Evolutionary conservation across 163 green algal species (phyloP), one percentile per base, ranked within the genome.

Genomic region (Chloroidium sp.): DNA sequence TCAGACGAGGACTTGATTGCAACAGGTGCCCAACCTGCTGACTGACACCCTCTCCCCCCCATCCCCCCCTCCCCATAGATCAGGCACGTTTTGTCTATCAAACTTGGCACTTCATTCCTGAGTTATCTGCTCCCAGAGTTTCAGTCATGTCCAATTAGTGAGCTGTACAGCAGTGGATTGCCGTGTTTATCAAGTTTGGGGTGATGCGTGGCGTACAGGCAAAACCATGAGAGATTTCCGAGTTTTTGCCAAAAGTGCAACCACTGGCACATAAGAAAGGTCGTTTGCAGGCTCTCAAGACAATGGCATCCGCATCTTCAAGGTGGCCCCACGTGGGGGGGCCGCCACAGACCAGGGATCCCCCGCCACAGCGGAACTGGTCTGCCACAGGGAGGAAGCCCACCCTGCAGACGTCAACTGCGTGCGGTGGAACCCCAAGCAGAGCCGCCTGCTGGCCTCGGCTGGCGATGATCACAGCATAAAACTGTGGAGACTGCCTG

Each of bases 361-460:
- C 14, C 68, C 14, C 58, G 67, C 69, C 75, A 62, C 36, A 68
- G 36, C 68, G 59, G 0, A n/a, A 57, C 6, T 89, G 69, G 62
- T 79, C 12, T 67, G 76, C 69, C 82, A n/a, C 58, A 79, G 81
- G 61, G 62, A 76, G 3, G 36, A 82, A n/a, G 89, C 91, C 1
- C 93, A 97, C 67, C 3, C 62, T 0, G 77, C 79, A 2, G 93
- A 97, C 77, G 84, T 97, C 1, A 97, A 97, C 82, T 96, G 93
- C 78, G 92, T 97, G 58, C 80, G 85, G 0, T 97, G 93, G 92
- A 82, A 90, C 76, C 93, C 93, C 1, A 64, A 12, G 0, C 68
- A 90, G 62, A 83, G 79, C 2, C 62, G 14, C 2, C 62, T 96
- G 79, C 82, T 97, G 59, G 93, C 91, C 1, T 92, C 89, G 2